Conservation (phyloP, 257 asterid genomes). For the Lithospermum erythrorhizon region DNA sequence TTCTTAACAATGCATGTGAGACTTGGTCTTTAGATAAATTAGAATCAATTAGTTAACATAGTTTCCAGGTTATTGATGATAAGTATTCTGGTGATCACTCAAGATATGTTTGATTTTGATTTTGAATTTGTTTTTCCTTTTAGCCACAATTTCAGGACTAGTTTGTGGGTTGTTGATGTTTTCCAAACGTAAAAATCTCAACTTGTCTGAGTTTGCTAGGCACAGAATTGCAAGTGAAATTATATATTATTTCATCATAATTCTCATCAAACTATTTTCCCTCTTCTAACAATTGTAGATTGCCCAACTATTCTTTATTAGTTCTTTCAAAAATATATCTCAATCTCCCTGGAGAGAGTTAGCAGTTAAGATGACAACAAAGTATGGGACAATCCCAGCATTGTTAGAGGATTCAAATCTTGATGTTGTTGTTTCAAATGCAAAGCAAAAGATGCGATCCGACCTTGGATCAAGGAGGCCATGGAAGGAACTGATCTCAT, state of each 20-base stretch:
- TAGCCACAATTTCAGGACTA: too few species aligned
- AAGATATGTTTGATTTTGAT: too few species aligned
- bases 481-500: constrained; percentile 28
- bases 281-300: constrained; percentile 28
- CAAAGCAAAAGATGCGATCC: constrained; percentile 12
- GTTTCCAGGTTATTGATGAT: too few species aligned
- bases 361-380: constrained; percentile 13
- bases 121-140: too few species aligned
- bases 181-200: not conserved
- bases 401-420: not conserved
- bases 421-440: not conserved
- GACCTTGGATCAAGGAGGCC: constrained; percentile 25
- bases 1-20: too few species aligned
- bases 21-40: too few species aligned
- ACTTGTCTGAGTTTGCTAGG: not conserved
- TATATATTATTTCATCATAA: too few species aligned
- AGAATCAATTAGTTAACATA: too few species aligned
- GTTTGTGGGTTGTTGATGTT: too few species aligned
- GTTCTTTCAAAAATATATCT: constrained; percentile 11
- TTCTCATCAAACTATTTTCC: constrained; percentile 14
- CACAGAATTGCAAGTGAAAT: not conserved
- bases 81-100: too few species aligned
- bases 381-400: constrained; percentile 26
- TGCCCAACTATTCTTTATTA: constrained; percentile 16
- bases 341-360: too few species aligned